Evolutionary conservation across 2,329 filamentous ascomycete species (phyloP).

Genomic region (Stagonosporopsis chrysanthemi): DNA sequence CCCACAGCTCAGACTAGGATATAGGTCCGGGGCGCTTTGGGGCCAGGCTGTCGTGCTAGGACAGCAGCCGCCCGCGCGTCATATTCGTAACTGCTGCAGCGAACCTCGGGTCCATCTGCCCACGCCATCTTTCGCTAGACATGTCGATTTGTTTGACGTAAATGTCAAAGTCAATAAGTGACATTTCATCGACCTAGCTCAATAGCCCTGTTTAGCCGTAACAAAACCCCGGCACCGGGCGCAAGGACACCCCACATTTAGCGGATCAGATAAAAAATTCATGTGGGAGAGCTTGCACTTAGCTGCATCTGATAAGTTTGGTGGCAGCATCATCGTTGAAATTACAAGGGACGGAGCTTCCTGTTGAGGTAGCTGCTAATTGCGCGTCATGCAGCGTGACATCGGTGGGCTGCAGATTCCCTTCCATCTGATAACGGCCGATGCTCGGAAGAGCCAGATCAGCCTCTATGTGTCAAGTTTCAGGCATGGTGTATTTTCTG

Average conservation of each 20-base stretch:
- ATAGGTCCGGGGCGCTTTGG: slow-evolving; percentile 17
- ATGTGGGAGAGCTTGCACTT: slow-evolving; percentile 22
- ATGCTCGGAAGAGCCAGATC: slow-evolving; percentile 31
- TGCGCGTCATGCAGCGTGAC: slow-evolving; percentile 34
- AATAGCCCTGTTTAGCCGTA: slow-evolving; percentile 35
- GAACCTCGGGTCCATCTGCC: slow-evolving; percentile 13
- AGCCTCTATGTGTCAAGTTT: not conserved
- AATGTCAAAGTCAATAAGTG: slow-evolving; percentile 17
- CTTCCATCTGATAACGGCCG: slow-evolving; percentile 45
- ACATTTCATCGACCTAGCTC: slow-evolving; percentile 4
- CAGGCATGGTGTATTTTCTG: not conserved
- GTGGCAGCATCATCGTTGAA: slow-evolving; percentile 15
- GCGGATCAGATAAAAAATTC: slow-evolving; percentile 45
- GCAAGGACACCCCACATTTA: slow-evolving; percentile 27
- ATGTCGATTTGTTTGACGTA: slow-evolving; percentile 25
- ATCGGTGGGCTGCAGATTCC: slow-evolving; percentile 27
- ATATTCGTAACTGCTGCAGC: slow-evolving; percentile 21
- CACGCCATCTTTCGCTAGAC: slow-evolving; percentile 5
- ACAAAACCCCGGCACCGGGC: slow-evolving; percentile 17
- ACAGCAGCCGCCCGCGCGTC: slow-evolving; percentile 31
- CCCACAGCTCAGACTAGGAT: slow-evolving; percentile 25
- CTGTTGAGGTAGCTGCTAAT: slow-evolving; percentile 22
- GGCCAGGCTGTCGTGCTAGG: slow-evolving; percentile 16
- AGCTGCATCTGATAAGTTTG: slow-evolving; percentile 47
- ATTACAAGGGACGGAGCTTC: slow-evolving; percentile 30